Evolutionary conservation across 225 moss, liverwort and hornwort genomes (phyloP).

Genomic region (Sphagnum tenellum): DNA sequence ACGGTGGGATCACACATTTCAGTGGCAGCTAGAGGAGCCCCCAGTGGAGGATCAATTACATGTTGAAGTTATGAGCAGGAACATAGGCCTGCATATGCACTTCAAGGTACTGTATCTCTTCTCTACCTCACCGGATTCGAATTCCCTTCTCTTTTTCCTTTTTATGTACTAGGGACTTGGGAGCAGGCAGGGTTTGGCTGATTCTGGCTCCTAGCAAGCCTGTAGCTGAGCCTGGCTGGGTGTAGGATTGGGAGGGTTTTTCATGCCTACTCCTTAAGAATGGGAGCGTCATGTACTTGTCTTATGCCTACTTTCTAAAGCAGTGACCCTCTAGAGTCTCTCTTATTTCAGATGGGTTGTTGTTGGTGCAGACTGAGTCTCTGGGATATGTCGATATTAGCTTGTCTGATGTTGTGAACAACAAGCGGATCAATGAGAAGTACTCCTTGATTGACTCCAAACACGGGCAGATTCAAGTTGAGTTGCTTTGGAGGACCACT

Average conservation of each 20-base stretch:
- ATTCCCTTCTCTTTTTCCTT: no score
- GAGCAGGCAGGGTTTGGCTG: no score
- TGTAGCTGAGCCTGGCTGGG: no score
- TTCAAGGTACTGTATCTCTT: conserved; percentile 29
- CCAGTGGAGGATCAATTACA: conserved; percentile 69
- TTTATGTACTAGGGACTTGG: no score
- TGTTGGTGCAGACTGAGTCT: conserved; percentile 16
- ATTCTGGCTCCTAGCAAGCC: no score
- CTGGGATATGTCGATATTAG: conserved; percentile 81
- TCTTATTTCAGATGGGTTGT: no score
- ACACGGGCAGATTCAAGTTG: conserved; percentile 73
- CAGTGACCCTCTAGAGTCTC: no score
- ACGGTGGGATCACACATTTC: conserved; percentile 58
- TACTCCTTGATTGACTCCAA: conserved; percentile 69
- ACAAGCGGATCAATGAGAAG: conserved; percentile 84
- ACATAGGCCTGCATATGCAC: conserved; percentile 57
- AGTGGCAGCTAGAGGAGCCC: conserved; percentile 53
- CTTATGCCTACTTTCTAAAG: no score
- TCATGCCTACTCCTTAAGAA: no score
- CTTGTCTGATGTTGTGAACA: conserved; percentile 77
- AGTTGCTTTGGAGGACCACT: conserved; percentile 70
- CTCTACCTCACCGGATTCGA: no score
- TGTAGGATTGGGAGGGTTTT: no score
- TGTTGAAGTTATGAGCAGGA: conserved; percentile 74
- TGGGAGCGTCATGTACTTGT: no score